These are phyloP conservation scores for Pugionium cornutum DNA, from an alignment of 345 rosid genomes.

Conservation along the genomic window DNA sequence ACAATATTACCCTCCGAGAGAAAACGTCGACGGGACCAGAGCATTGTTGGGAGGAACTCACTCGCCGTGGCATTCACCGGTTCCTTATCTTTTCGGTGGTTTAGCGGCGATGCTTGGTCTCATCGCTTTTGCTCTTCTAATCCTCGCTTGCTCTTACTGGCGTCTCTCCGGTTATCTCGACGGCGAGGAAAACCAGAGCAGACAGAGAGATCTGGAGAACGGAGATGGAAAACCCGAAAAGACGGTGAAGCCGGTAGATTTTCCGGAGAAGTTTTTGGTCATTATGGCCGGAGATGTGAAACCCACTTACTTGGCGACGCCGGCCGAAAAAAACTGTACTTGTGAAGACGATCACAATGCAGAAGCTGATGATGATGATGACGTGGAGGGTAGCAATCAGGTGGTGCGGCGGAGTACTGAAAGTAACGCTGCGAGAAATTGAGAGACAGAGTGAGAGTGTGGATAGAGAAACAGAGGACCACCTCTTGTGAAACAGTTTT, in stretches of 20 bases:
- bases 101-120: slow-evolving; percentile 92
- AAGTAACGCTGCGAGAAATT: slow-evolving; percentile 16
- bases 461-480: slow-evolving; percentile 30
- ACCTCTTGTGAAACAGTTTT: slow-evolving; percentile 9
- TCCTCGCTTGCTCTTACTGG: slow-evolving; percentile 96
- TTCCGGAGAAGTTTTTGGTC: slow-evolving; percentile 77
- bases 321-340: slow-evolving; percentile 49
- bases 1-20: slow-evolving; percentile 43
- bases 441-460: slow-evolving; percentile 1
- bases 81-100: slow-evolving; percentile 91
- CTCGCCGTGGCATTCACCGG: slow-evolving; percentile 93
- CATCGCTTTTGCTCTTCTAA: slow-evolving; percentile 81
- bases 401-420: slow-evolving; percentile 27
- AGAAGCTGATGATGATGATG: slow-evolving; percentile 20
- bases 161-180: slow-evolving; percentile 75
- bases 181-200: slow-evolving; percentile 34
- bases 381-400: slow-evolving; percentile 30
- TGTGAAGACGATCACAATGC: slow-evolving; percentile 39
- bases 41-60: slow-evolving; percentile 39
- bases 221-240: slow-evolving; percentile 47
- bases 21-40: slow-evolving; percentile 29
- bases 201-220: slow-evolving; percentile 64
- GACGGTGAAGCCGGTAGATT: slow-evolving; percentile 27
- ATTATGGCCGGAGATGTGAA: slow-evolving; percentile 84
- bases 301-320: slow-evolving; percentile 79